Percentiles rank a stretch among this genome's conserved stretches.
phyloP scores from a whole-genome alignment of 192 early-diverging fungal species.

The Rhizophagus prolifer region DNA sequence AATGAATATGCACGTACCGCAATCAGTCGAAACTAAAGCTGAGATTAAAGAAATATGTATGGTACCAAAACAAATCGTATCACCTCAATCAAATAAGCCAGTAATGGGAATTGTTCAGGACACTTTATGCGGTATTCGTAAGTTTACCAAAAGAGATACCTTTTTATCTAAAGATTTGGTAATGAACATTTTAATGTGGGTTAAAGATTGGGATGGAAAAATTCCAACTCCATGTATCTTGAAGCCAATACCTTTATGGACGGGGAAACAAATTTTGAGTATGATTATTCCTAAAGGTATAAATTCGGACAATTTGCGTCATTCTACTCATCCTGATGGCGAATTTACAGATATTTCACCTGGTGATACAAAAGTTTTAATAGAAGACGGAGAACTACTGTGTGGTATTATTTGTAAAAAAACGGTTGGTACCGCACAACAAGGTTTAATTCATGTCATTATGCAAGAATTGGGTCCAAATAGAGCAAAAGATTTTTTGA shows the following conservation, averaged over 20 bases:
- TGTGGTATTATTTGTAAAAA: conserved; percentile 95
- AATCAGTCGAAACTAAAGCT: conserved; percentile 93
- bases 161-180: conserved; percentile 85
- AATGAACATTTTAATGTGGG: conserved; percentile 96
- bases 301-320: conserved; percentile 74
- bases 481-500: conserved; percentile 85
- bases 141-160: conserved; percentile 92
- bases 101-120: conserved; percentile 99
- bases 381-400: conserved; percentile 90
- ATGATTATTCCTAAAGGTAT: conserved; percentile 93
- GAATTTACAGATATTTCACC: conserved; percentile 78
- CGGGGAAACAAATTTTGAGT: conserved; percentile 94
- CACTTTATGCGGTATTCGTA: conserved; percentile 92
- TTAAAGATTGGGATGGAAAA: conserved; percentile 93
- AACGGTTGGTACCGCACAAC: conserved; percentile 83
- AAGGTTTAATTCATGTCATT: conserved; percentile 92
- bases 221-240: conserved; percentile 92
- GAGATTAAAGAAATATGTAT: conserved; percentile 96
- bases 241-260: conserved; percentile 97
- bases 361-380: conserved; percentile 86
- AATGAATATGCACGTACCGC: conserved; percentile 99
- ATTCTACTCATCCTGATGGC: conserved; percentile 76
- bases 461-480: conserved; percentile 92
- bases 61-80: conserved; percentile 96
- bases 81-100: conserved; percentile 95